Conservation (phyloP, 2,329 filamentous ascomycete genomes). For the Xylaria arbuscula region DNA sequence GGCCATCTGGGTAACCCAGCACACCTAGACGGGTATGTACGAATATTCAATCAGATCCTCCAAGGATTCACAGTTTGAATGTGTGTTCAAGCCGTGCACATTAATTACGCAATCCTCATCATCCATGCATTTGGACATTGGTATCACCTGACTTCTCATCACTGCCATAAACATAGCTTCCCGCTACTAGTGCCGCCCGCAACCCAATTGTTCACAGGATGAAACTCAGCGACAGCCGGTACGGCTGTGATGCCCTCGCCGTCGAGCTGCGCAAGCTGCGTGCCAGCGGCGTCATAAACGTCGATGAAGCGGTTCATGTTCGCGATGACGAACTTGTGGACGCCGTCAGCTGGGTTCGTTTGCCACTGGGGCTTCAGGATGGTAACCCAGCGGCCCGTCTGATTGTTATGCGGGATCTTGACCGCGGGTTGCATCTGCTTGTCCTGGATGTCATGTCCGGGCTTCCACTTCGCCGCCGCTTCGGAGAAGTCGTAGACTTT, state of each 20-base stretch:
- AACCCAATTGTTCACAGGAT: conserved; percentile 89
- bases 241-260: conserved; percentile 94
- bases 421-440: conserved; percentile 75
- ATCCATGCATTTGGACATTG: not conserved
- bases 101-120: not conserved
- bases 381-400: conserved; percentile 94
- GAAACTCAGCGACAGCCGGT: conserved; percentile 90
- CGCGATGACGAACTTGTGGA: conserved; percentile 90
- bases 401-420: conserved; percentile 87
- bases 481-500: conserved; percentile 87
- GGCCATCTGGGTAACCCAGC: not conserved
- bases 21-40: not conserved
- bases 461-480: conserved; percentile 66
- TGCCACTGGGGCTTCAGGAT: conserved; percentile 91
- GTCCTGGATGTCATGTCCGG: conserved; percentile 67
- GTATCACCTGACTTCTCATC: conserved; percentile 22
- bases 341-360: conserved; percentile 76
- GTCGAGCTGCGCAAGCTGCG: conserved; percentile 87
- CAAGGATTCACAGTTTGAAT: not conserved
- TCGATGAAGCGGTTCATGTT: conserved; percentile 99
- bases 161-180: conserved; percentile 93
- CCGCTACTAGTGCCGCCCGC: conserved; percentile 91
- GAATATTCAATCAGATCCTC: not conserved
- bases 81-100: not conserved
- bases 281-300: conserved; percentile 82